Base-by-base conservation (phyloP, 805 yeast genomes). In the Saturnispora saitoi region DNA sequence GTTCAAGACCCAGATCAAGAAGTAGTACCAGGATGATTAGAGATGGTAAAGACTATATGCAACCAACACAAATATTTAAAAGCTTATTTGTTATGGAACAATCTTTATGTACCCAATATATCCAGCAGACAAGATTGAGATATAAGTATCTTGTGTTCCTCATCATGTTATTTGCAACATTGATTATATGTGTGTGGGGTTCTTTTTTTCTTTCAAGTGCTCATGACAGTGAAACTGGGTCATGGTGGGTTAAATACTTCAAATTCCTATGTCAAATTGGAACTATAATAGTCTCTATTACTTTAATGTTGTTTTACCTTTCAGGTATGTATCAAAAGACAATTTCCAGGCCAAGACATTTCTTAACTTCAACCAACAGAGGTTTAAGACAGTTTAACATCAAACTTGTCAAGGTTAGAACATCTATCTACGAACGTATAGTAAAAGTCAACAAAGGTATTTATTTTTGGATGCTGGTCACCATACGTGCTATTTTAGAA, bases 311-410 rank as follows among this genome's bases (percentile, higher is more conserved):
- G 39, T 91, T 87, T 65, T 89, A 85, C 58, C 65, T 91, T 32
- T 83, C 95, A 22, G 99, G 99, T 1, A 93, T 89, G 66, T 93
- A 91, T 64, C 78, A 77, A 50, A 77, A 93, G 52, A 87, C 96
- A 0, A 86, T 91, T 48, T 83, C 86, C 14, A 70, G 81, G 38
- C 95, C 96, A 2, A 75, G 95, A 52, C 75, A 78, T 59, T 91
- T 89, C 60, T 68, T 93, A 48, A 70, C 80, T 1, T 77, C 83
- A n/a, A 80, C 97, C 7, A 93, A 93, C 64, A 88, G 87, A 61
- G 97, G 97, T 0, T 68, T 91, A 24, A 69, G 96, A 44, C 91
- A 87, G 57, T 71, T 90, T 55, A 90, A 93, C 61, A 71, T 88
- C 34, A 74, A 89, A 53, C 64, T 89, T 36, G 90, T 88, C 9